Evolutionary conservation across 768 basidiomycete genomes (phyloP), one percentile per base, ranked within the genome.

Genomic region (Termitomyces sp.): DNA sequence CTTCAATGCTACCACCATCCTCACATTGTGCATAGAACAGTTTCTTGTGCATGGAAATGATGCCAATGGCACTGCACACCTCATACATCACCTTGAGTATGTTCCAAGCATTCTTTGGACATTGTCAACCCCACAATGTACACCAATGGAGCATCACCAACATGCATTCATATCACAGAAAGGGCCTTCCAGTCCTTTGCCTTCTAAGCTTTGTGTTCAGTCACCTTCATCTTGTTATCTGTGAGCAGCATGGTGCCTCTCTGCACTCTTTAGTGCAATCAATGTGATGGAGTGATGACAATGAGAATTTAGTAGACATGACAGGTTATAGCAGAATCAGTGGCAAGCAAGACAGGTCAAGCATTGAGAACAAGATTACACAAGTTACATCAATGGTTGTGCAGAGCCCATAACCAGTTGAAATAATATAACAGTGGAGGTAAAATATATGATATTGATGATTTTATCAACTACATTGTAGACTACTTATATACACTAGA

Each of bases 141-240:
- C 0, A 69, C 68, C 34, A 77, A 59, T 9, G 65, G 59, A 2
- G 47, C 51, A 47, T 72, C 63, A 9, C 59, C 66, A 31, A 73
- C 62, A 27, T 61, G 63, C 31, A 72, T 59, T 21, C 69, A 55
- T 38, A 76, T 74, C 2, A 62, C 57, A 25, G 66, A 67, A 2
- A 70, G 65, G 17, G 71, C 71, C 60, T 66, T 66, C 10, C 61
- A 56, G 58, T 75, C 70, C 48, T 67, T 67, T 31, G 59, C 47
- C 6, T 62, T 55, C 75, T 71, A 75, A 21, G 19, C 9, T 7
- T n/a, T 53, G 1, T 10, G 32, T 31, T 34, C 8, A 2, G 25
- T 23, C 0, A 37, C 34, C 17, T 44, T 32, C 12, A 16, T 8
- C 23, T 47, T 3, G 8, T 32, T 3, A 5, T 21, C 3, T 3